phyloP scores from a whole-genome alignment of 345 rosid species.

The Pugionium dolabratum region DNA sequence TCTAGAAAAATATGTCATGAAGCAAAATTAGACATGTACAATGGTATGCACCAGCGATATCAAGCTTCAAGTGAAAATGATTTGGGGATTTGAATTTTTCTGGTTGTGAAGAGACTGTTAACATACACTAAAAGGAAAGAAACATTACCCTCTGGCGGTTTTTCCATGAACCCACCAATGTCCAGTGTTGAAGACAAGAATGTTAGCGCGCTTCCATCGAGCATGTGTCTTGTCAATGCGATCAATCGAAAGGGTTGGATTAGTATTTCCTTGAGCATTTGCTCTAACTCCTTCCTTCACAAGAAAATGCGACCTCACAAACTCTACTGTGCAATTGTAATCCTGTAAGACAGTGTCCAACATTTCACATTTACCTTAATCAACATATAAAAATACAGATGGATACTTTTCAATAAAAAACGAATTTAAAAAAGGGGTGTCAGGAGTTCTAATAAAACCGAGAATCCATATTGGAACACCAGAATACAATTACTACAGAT shows the following conservation, averaged over 20 bases:
- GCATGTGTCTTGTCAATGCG: slow-evolving; percentile 68
- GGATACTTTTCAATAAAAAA: slow-evolving; percentile 10
- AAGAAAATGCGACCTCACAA: slow-evolving; percentile 95
- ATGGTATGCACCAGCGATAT: slow-evolving; percentile 10
- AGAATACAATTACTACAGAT: neutral
- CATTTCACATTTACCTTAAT: slow-evolving; percentile 1
- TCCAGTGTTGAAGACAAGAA: slow-evolving; percentile 88
- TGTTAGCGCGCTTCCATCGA: slow-evolving; percentile 80
- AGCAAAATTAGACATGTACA: slow-evolving; percentile 7
- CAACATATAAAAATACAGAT: slow-evolving; percentile 2
- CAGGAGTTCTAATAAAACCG: neutral
- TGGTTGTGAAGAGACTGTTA: neutral
- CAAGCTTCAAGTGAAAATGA: neutral
- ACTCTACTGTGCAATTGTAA: slow-evolving; percentile 77
- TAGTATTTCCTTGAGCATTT: slow-evolving; percentile 70
- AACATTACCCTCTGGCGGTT: slow-evolving; percentile 80
- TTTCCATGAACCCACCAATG: slow-evolving; percentile 99
- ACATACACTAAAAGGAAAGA: slow-evolving; percentile 4
- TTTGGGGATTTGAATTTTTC: slow-evolving; percentile 1
- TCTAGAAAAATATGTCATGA: slow-evolving; percentile 13
- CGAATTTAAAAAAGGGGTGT: neutral
- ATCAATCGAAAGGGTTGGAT: slow-evolving; percentile 82
- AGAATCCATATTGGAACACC: slow-evolving; percentile 8
- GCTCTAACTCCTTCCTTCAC: slow-evolving; percentile 82
- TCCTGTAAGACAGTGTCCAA: slow-evolving; percentile 53